Evolutionary conservation across 495 filamentous ascomycete species (phyloP), one percentile per base, ranked within the genome.

Genomic region (Xylaria flabelliformis): DNA sequence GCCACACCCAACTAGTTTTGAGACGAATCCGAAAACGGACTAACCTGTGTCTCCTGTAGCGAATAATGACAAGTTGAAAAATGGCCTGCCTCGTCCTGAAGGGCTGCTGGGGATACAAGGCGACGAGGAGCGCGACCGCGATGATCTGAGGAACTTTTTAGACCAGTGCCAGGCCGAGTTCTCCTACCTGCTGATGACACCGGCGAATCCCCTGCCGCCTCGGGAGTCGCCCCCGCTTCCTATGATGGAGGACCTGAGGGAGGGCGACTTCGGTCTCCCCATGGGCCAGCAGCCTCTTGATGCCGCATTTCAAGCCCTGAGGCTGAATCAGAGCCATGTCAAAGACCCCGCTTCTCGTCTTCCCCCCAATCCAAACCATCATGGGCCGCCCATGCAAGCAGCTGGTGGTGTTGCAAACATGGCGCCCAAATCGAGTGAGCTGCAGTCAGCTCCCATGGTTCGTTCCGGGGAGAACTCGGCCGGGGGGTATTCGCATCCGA

Each of bases 81-180:
- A 78, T 46, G 62, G 62, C 36, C 58, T 79, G 7, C 73, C 77
- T 17, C 75, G 76, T 36, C 69, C 75, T 17, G 77, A 79, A 44
- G 75, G 75, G 48, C 71, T 79, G 10, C 21, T 76, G 10, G 71
- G 73, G 44, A 69, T 73, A 7, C 77, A 79, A 34, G 72, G 80
- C 59, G 83, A 86, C 32, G 88, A 92, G 46, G 87, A 89, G 61
- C 78, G 83, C 17, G 81, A 84, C 68, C 83, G 88, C 50, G 82
- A 86, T 36, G 90, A 90, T 64, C 81, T 91, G 36, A 88, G 88
- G 70, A 84, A 87, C 21, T 89, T 90, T 74, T 80, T 91, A 62
- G 89, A 90, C 73, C 88, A 90, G 72, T 90, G 89, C 70, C 83
- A 88, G 71, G 83, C 87, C 70, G 89, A 91, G 72, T 88, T 91